A percentile compares a stretch with the other conserved stretches of the same genome.
phyloP scores from a whole-genome alignment of 2,329 filamentous ascomycete species.

The Scortechinia acanthostroma region DNA sequence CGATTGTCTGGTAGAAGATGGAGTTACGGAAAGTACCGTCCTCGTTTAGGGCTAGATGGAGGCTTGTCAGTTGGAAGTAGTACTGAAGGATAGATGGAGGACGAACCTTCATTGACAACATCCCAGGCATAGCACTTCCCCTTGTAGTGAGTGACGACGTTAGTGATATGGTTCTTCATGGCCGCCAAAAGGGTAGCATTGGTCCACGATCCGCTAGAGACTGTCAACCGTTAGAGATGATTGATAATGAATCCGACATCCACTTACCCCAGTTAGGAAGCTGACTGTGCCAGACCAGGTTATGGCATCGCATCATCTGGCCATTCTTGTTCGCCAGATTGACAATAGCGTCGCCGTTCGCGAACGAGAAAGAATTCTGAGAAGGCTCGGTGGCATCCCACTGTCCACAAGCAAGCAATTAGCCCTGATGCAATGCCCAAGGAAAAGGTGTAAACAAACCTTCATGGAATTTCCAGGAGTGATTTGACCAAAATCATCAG shows the following conservation, averaged over 20 bases:
- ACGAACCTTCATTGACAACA: slow-evolving; percentile 35
- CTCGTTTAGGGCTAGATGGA: slow-evolving; percentile 31
- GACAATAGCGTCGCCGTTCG: slow-evolving; percentile 31
- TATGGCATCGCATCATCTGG: slow-evolving; percentile 42
- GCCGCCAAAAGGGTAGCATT: slow-evolving; percentile 37
- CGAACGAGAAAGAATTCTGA: slow-evolving; percentile 40
- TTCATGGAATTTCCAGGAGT: slow-evolving; percentile 26
- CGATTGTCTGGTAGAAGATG: slow-evolving; percentile 32
- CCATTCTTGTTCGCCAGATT: slow-evolving; percentile 19
- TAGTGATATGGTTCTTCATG: slow-evolving; percentile 38
- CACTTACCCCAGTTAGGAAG: slow-evolving; percentile 36
- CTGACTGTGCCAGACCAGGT: slow-evolving; percentile 28
- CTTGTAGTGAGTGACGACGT: slow-evolving; percentile 29
- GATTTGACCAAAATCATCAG: slow-evolving; percentile 41
- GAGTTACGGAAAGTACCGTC: slow-evolving; percentile 28
- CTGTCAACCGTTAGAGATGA: no score
- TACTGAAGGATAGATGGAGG: no score
- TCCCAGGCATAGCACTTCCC: slow-evolving; percentile 38
- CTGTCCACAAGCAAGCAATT: slow-evolving; percentile 6
- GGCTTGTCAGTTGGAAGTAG: no score
- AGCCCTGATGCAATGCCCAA: no score
- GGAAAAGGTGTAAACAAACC: slow-evolving; percentile 1
- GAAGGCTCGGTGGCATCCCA: slow-evolving; percentile 44
- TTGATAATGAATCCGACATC: no score
- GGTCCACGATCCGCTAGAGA: slow-evolving; percentile 28